phyloP scores from a whole-genome alignment of 768 basidiomycete genomes.

The Cystofilobasidium macerans region DNA sequence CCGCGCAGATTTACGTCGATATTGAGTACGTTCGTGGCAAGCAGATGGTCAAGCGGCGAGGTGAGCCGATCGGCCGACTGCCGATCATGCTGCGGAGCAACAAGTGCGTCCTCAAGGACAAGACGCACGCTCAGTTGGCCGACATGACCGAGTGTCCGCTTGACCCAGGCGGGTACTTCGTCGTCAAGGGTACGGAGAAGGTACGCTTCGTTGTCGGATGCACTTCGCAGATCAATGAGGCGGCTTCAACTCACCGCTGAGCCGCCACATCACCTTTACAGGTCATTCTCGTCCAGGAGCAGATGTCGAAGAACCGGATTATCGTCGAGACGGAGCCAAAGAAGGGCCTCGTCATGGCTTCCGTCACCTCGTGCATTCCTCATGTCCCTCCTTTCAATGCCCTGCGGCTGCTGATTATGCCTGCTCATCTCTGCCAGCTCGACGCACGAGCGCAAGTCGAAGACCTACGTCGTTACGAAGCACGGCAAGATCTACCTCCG shows the following conservation, averaged over 20 bases:
- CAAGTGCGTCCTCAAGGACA: slow-evolving; percentile 79
- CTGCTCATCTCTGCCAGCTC: slow-evolving; percentile 44
- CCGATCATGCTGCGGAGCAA: slow-evolving; percentile 95
- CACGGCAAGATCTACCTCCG: slow-evolving; percentile 89
- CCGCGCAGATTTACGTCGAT: slow-evolving; percentile 82
- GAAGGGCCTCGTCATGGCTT: slow-evolving; percentile 84
- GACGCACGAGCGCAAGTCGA: slow-evolving; percentile 62
- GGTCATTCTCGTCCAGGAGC: slow-evolving; percentile 96
- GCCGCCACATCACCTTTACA: not conserved
- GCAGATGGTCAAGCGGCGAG: slow-evolving; percentile 67
- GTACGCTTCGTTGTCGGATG: slow-evolving; percentile 1
- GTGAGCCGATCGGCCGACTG: slow-evolving; percentile 76
- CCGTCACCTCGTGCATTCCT: slow-evolving; percentile 77
- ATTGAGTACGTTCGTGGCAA: slow-evolving; percentile 90
- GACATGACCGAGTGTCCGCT: slow-evolving; percentile 92
- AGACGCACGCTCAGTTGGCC: slow-evolving; percentile 70
- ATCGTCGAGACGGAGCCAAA: slow-evolving; percentile 89
- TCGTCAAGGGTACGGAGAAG: slow-evolving; percentile 98
- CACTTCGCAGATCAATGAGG: not conserved
- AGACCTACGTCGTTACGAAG: slow-evolving; percentile 94
- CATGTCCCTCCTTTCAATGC: not conserved
- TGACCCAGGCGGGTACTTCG: slow-evolving; percentile 98
- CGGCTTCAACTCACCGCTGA: not conserved
- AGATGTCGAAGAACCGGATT: slow-evolving; percentile 96
- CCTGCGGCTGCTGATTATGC: slow-evolving; percentile 31